Evolutionary conservation across 768 basidiomycete species (phyloP), one percentile per base, ranked within the genome.

Genomic region (Trametes sanguinea): DNA sequence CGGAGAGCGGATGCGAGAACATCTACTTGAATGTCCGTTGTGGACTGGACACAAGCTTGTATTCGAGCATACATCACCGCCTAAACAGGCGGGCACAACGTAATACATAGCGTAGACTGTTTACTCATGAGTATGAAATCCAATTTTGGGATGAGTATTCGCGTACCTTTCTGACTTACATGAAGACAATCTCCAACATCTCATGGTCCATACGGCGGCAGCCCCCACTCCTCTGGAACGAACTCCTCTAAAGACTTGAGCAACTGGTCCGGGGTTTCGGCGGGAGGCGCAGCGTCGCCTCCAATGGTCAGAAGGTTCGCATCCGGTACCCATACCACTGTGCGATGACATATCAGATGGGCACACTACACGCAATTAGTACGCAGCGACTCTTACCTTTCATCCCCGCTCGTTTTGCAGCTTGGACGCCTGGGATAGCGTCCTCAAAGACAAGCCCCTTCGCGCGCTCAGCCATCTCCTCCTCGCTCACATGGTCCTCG

Each of bases 261-360:
- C 1, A 79, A 80, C 67, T 84, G 79, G 67, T 92, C 86, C 10
- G 89, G 80, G 66, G 68, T 73, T 72, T 86, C 81, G n/a, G 74
- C 67, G 10, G 77, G 81, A 51, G 55, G 76, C 60, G 67, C 82
- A 75, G n/a, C 73, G 75, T 76, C 79, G 4, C 86, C 72, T 2
- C 78, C 74, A 8, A 73, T 40, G 0, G 69, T 48, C 39, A 88
- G 72, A 6, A 95, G 76, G 58, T 88, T 85, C 6, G 80, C 68
- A 67, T 95, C 93, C 2, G 94, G 93, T 14, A 94, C 84, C 93
- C 93, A 95, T 2, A 92, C 79, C 35, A 93, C 92, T 93, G 35
- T 11, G 48, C 13, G 14, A 45, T 44, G 37, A 7, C 17, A 47
- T 22, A 22, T 1, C 1, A 1, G 22, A n/a, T 29, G 35, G 17